phyloP scores from a whole-genome alignment of 768 basidiomycete species.

The Suillus placidus region DNA sequence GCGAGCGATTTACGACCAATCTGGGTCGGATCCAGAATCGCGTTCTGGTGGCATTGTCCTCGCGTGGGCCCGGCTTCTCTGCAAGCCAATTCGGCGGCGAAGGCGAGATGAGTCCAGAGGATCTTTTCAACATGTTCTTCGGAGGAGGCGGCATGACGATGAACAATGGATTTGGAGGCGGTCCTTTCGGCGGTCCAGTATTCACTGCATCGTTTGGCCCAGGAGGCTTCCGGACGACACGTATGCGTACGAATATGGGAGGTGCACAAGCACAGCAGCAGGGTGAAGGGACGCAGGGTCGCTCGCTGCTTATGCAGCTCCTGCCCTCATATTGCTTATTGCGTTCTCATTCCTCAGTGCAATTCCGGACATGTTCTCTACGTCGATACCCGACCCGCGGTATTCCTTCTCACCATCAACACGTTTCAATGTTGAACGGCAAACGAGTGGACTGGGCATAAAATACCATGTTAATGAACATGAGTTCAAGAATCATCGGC shows the following conservation, averaged over 20 bases:
- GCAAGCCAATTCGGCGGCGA: constrained; percentile 57
- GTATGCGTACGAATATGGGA: constrained; percentile 49
- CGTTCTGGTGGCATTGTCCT: constrained; percentile 73
- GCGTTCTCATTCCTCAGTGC: constrained; percentile 82
- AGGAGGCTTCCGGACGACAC: constrained; percentile 78
- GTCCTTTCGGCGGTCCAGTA: constrained; percentile 51
- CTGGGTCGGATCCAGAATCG: constrained; percentile 88
- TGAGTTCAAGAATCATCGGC: constrained; percentile 77
- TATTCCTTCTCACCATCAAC: constrained; percentile 69
- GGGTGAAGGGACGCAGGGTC: constrained; percentile 45
- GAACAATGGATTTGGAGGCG: constrained; percentile 54
- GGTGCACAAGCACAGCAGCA: constrained; percentile 37
- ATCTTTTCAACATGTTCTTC: constrained; percentile 99
- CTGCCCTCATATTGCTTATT: constrained; percentile 86
- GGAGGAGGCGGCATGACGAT: constrained; percentile 62
- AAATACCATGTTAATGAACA: constrained; percentile 82
- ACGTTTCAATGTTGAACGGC: constrained; percentile 69
- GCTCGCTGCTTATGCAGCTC: constrained; percentile 73
- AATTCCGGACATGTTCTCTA: constrained; percentile 74
- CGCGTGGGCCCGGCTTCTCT: constrained; percentile 53
- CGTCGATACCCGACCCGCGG: constrained; percentile 73
- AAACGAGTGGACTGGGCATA: constrained; percentile 70
- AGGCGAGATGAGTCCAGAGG: constrained; percentile 91
- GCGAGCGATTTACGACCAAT: constrained; percentile 81
- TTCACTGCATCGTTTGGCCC: constrained; percentile 82